A percentile compares a stretch with the other conserved stretches of the same genome.
These are phyloP conservation scores for Candida ipomoeae DNA, from an alignment of 805 yeast species.

Conservation along the genomic window DNA sequence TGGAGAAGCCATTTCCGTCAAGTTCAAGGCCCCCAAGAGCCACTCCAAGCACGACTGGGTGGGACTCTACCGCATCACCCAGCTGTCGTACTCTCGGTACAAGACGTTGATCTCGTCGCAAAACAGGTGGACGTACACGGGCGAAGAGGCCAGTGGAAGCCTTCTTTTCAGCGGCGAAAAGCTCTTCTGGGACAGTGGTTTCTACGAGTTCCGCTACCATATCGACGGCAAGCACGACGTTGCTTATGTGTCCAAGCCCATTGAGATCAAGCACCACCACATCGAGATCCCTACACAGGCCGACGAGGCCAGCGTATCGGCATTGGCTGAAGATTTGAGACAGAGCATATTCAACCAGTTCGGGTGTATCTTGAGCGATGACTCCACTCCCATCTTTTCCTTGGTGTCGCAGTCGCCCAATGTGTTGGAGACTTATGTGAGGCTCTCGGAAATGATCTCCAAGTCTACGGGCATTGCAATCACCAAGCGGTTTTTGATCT, in stretches of 20 bases:
- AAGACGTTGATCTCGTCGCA: constrained; percentile 58
- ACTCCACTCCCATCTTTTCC: constrained; percentile 25
- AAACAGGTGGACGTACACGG: constrained; percentile 61
- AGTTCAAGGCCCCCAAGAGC: constrained; percentile 50
- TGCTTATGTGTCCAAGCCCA: constrained; percentile 59
- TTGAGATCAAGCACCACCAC: constrained; percentile 48
- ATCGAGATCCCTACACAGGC: constrained; percentile 34
- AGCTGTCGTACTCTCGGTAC: constrained; percentile 51
- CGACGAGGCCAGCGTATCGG: constrained; percentile 19
- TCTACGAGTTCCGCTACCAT: constrained; percentile 73
- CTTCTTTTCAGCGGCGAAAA: constrained; percentile 46
- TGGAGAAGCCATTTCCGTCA: constrained; percentile 52
- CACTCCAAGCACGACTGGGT: constrained; percentile 65
- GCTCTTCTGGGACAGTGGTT: constrained; percentile 63
- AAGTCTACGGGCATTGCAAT: constrained; percentile 35
- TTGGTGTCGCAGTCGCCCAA: constrained; percentile 25
- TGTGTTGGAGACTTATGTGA: constrained; percentile 27
- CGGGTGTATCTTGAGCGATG: constrained; percentile 16
- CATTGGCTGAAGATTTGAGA: constrained; percentile 31
- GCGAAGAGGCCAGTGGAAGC: constrained; percentile 38
- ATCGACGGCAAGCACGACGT: constrained; percentile 65
- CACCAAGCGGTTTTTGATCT: constrained; percentile 35
- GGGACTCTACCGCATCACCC: constrained; percentile 64
- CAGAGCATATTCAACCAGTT: constrained; percentile 29
- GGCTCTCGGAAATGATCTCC: constrained; percentile 26